These are phyloP conservation scores for Melastoma malabathricum DNA, from an alignment of 345 rosid species.

Conservation along the genomic window DNA sequence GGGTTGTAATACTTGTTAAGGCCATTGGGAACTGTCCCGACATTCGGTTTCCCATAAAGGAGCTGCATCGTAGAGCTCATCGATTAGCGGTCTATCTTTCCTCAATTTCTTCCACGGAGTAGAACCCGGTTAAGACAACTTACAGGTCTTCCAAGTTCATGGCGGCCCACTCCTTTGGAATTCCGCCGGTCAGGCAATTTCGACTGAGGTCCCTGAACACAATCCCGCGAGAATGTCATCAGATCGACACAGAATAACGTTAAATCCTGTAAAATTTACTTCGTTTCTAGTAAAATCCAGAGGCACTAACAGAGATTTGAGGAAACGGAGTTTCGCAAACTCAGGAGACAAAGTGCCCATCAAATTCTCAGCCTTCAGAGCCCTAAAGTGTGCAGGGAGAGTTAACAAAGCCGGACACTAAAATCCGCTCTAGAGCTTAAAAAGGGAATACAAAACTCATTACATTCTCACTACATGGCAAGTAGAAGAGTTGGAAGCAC, in stretches of 20 bases:
- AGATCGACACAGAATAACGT: too few species aligned
- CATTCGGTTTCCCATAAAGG: constrained; percentile 73
- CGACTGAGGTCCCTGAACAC: constrained; percentile 69
- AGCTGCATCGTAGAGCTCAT: constrained; percentile 24
- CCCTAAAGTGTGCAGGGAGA: constrained; percentile 20
- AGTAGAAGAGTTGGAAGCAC: constrained; percentile 31
- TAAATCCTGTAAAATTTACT: too few species aligned
- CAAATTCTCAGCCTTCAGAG: constrained; percentile 51
- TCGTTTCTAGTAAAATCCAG: too few species aligned
- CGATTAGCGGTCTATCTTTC: background rate
- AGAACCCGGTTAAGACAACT: constrained; percentile 4
- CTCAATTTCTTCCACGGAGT: background rate
- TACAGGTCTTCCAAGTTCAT: constrained; percentile 59
- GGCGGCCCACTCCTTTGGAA: constrained; percentile 69
- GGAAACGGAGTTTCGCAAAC: constrained; percentile 53
- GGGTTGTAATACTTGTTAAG: constrained; percentile 45
- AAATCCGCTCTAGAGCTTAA: background rate
- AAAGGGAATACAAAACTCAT: constrained; percentile 3
- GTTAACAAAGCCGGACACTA: background rate
- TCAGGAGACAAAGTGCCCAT: constrained; percentile 62
- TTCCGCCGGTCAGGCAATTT: constrained; percentile 51
- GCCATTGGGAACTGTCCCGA: constrained; percentile 76
- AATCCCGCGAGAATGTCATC: background rate
- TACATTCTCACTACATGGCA: constrained; percentile 68
- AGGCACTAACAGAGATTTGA: constrained; percentile 48